Evolutionary conservation across 352 stramenopile genomes (phyloP).

Genomic region (Lagenidium sp.): DNA sequence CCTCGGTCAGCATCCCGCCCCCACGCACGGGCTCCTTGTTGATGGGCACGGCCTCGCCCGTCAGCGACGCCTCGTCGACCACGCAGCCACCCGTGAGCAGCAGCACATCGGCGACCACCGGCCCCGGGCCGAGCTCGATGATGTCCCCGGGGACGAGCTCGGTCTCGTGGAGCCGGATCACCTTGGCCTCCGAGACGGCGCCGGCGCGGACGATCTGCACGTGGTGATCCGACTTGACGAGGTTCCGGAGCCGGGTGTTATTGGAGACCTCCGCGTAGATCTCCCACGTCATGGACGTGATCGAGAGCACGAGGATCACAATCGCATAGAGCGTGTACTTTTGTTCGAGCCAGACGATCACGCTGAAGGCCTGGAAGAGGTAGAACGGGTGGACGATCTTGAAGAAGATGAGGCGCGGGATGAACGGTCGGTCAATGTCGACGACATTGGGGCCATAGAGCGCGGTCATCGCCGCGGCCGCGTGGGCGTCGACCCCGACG

Average conservation of each 20-base stretch:
- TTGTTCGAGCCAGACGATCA: constrained; percentile 23
- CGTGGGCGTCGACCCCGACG: neutral
- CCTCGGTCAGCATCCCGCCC: constrained; percentile 8
- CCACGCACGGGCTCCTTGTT: constrained; percentile 17
- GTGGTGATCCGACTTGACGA: constrained; percentile 15
- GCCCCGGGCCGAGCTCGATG: constrained; percentile 14
- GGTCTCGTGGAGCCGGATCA: constrained; percentile 17
- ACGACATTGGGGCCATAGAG: constrained; percentile 20
- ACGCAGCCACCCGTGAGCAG: constrained; percentile 18
- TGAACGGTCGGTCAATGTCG: constrained; percentile 10
- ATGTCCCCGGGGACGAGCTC: constrained; percentile 23
- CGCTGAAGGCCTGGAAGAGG: constrained; percentile 38
- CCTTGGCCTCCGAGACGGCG: constrained; percentile 26
- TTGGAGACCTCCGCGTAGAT: constrained; percentile 24
- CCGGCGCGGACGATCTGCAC: constrained; percentile 5
- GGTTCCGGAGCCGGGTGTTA: constrained; percentile 14
- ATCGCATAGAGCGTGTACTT: constrained; percentile 25
- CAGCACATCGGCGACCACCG: constrained; percentile 20
- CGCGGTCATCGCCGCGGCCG: too few species aligned
- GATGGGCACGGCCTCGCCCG: constrained; percentile 20
- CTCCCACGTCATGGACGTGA: constrained; percentile 24
- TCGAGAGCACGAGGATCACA: constrained; percentile 24
- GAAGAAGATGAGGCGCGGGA: constrained; percentile 19
- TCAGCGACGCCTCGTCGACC: constrained; percentile 25
- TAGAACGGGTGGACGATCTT: constrained; percentile 41